phyloP scores from a whole-genome alignment of 768 basidiomycete species.

The Sporobolomyces roseus region DNA sequence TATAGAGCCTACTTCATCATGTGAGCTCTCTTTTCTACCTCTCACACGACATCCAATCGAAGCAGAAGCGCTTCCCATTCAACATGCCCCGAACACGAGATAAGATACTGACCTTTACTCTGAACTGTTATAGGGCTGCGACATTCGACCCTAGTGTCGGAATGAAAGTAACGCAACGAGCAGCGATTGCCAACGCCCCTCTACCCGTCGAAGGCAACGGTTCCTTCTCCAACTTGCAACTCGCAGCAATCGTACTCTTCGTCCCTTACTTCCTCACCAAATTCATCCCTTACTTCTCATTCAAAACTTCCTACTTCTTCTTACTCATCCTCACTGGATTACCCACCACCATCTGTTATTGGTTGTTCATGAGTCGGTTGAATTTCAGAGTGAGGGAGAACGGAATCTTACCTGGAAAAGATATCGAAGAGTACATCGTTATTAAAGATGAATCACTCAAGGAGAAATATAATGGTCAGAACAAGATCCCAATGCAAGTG shows the following conservation, averaged over 20 bases:
- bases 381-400: slow-evolving; percentile 65
- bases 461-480: slow-evolving; percentile 70
- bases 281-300: slow-evolving; percentile 72
- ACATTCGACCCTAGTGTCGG: slow-evolving; percentile 37
- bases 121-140: slow-evolving; percentile 3
- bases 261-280: slow-evolving; percentile 72
- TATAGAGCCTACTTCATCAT: no score
- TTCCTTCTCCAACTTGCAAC: slow-evolving; percentile 73
- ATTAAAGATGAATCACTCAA: slow-evolving; percentile 80
- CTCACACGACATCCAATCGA: no score
- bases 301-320: slow-evolving; percentile 75
- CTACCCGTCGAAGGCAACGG: slow-evolving; percentile 75
- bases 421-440: slow-evolving; percentile 83
- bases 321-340: slow-evolving; percentile 67
- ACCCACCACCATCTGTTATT: slow-evolving; percentile 79
- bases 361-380: slow-evolving; percentile 78
- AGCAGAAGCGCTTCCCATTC: no score
- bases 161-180: slow-evolving; percentile 56
- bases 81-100: no score
- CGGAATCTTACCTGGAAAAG: slow-evolving; percentile 81
- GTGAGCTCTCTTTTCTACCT: neutral
- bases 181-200: slow-evolving; percentile 80
- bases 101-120: no score
- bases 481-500: slow-evolving; percentile 94
- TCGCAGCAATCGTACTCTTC: slow-evolving; percentile 69